phyloP scores from a whole-genome alignment of 106 monocot species.

The Cymbidium sinense region DNA sequence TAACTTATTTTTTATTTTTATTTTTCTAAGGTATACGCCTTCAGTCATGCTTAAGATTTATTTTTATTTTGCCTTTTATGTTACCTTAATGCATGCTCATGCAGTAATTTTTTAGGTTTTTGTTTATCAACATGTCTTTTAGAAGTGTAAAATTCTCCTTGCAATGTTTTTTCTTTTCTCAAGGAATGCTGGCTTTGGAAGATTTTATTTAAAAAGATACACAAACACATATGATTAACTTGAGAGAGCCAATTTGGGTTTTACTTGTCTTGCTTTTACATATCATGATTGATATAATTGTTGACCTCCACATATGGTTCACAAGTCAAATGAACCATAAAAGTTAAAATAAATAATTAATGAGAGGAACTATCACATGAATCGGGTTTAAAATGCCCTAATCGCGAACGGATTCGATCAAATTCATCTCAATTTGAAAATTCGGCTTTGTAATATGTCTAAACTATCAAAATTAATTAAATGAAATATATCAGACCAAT shows the following conservation, averaged over 20 bases:
- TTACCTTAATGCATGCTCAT: background rate
- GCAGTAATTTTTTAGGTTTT: background rate
- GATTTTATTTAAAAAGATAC: background rate
- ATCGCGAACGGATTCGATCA: too few species aligned
- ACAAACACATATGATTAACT: background rate
- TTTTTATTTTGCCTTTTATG: background rate
- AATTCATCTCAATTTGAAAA: too few species aligned
- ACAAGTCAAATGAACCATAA: too few species aligned
- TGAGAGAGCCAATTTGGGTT: background rate
- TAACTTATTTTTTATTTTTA: background rate
- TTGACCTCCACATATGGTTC: too few species aligned
- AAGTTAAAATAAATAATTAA: too few species aligned
- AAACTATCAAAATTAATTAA: too few species aligned
- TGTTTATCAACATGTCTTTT: background rate
- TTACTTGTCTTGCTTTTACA: background rate
- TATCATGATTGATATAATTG: background rate
- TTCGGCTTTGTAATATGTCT: too few species aligned
- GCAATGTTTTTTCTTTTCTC: background rate
- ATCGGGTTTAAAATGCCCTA: too few species aligned
- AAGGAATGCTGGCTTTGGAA: background rate
- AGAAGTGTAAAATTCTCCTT: background rate
- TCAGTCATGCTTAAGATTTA: too few species aligned
- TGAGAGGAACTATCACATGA: too few species aligned
- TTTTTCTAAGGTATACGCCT: too few species aligned
- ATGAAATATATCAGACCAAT: too few species aligned